phyloP scores from a whole-genome alignment of 495 filamentous ascomycete species.

The Aspergillus carlsbadensis region DNA sequence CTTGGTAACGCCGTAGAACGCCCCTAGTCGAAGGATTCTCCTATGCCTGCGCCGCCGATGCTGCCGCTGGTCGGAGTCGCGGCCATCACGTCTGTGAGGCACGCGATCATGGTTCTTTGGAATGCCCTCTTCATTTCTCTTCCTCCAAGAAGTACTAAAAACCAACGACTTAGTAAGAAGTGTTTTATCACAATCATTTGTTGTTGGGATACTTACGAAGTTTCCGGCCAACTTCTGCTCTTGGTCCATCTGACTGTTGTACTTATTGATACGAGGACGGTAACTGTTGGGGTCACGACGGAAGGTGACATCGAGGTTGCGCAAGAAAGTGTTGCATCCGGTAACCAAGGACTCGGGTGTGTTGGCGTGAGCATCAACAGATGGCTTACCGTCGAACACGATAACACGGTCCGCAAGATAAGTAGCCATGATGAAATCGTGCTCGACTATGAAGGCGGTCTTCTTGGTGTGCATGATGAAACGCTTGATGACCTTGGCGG shows the following conservation, averaged over 20 bases:
- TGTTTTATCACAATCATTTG: background rate
- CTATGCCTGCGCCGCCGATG: slow-evolving; percentile 34
- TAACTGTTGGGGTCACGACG: slow-evolving; percentile 95
- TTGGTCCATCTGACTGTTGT: slow-evolving; percentile 90
- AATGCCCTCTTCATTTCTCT: slow-evolving; percentile 71
- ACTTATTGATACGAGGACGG: slow-evolving; percentile 97
- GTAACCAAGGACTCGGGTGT: slow-evolving; percentile 87
- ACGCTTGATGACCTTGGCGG: slow-evolving; percentile 94
- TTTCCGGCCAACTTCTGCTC: slow-evolving; percentile 94
- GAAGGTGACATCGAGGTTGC: slow-evolving; percentile 96
- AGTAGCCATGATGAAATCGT: slow-evolving; percentile 99
- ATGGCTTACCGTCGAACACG: slow-evolving; percentile 93
- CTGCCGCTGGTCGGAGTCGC: slow-evolving; percentile 41
- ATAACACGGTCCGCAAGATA: slow-evolving; percentile 98
- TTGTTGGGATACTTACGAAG: slow-evolving; percentile 63
- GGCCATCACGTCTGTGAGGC: slow-evolving; percentile 40
- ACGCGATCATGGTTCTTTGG: slow-evolving; percentile 45
- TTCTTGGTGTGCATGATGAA: slow-evolving; percentile 99
- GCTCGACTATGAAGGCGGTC: slow-evolving; percentile 97
- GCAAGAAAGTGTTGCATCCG: slow-evolving; percentile 94
- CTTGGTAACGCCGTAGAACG: slow-evolving; percentile 46
- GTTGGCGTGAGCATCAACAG: slow-evolving; percentile 83
- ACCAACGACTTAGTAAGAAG: slow-evolving; percentile 1
- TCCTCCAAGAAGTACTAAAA: slow-evolving; percentile 86
- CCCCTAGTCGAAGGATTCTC: slow-evolving; percentile 38